Conservation (phyloP, 1,284 basidiomycete genomes). For the Sporisorium scitamineum region DNA sequence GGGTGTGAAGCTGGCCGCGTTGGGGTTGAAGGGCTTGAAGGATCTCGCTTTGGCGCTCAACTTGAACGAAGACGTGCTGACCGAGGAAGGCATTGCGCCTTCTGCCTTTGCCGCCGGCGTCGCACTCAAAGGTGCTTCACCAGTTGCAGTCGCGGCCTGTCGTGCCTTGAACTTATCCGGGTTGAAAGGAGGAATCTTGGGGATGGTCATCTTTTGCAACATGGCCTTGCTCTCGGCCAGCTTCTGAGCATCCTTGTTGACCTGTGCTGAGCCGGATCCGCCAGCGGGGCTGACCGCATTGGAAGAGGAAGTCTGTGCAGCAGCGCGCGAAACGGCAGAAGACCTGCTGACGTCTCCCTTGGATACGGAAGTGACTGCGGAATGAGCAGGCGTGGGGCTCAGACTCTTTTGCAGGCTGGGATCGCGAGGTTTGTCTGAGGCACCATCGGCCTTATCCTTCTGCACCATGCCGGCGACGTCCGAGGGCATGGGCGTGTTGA, state of each 20-base stretch:
- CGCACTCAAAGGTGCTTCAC: conserved; percentile 19
- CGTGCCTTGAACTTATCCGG: conserved; percentile 71
- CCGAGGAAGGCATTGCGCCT: conserved; percentile 28
- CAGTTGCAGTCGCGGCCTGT: conserved; percentile 42
- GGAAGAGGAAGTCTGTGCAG: conserved; percentile 26
- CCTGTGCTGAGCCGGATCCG: conserved; percentile 28
- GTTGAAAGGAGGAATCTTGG: conserved; percentile 91
- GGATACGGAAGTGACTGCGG: conserved; percentile 13
- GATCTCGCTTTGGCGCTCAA: conserved; percentile 82
- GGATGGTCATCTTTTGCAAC: conserved; percentile 75
- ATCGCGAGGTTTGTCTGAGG: conserved; percentile 61
- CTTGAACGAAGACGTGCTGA: conserved; percentile 75
- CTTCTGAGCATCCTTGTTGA: conserved; percentile 30
- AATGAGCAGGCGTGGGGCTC: conserved; percentile 53
- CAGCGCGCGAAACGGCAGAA: conserved; percentile 28
- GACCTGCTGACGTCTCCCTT: conserved; percentile 36
- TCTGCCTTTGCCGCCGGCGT: conserved; percentile 26
- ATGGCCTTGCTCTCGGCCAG: conserved; percentile 58
- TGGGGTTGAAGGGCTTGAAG: conserved; percentile 76
- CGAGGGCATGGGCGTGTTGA: conserved; percentile 91
- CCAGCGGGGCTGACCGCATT: conserved; percentile 38
- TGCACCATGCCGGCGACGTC: conserved; percentile 82
- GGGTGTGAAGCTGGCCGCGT: conserved; percentile 72
- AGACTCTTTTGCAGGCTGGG: conserved; percentile 59
- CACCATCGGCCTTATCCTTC: conserved; percentile 53